Base-by-base conservation (phyloP, 331 rosid species). In the Malus hybrid region DNA sequence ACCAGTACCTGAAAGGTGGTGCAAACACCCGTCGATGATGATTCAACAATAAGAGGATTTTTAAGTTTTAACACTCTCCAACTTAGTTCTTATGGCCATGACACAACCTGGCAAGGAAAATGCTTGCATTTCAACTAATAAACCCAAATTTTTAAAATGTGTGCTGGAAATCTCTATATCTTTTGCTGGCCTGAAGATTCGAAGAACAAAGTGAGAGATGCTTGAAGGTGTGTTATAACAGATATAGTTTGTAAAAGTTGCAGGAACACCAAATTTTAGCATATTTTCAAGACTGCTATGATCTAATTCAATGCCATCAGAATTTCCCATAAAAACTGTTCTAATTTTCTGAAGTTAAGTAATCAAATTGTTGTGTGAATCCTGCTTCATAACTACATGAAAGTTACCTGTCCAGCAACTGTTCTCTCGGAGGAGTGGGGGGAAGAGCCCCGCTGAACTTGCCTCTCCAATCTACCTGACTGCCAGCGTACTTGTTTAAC, bases 381-480 rank as follows among this genome's bases (percentile, higher is more conserved):
- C 54, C 62, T 19, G 50, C n/a, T 33, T 72, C 24, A 44, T 24
- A 5, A 59, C 63, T 60, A 16, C 6, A 16, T 36, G 36, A 12
- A 64, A 68, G 66, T 66, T 85, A 90, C 98, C 98, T 90, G 76
- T 92, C 99, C 87, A 94, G 28, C 36, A 94, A 87, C 79, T 90
- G 88, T 65, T 94, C 97, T 85, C 80, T 88, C 0, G 99, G 93
- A 72, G 96, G 96, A 32, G 89, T 77, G 1, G 95, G 95, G 33
- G 97, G 95, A 83, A 90, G 90, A 73, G 33, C 86, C 14, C 88
- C 94, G 10, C 71, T 80, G 81, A 82, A 87, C 81, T 87, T 91
- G 80, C 96, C 96, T 86, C 86, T 87, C 99, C 99, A 94, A 27
- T 94, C 95, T 79, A 94, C 92, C 80, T 91, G 85, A 57, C 95